Conservation (phyloP, 2,329 filamentous ascomycete genomes). For the Scedosporium dehoogii region DNA sequence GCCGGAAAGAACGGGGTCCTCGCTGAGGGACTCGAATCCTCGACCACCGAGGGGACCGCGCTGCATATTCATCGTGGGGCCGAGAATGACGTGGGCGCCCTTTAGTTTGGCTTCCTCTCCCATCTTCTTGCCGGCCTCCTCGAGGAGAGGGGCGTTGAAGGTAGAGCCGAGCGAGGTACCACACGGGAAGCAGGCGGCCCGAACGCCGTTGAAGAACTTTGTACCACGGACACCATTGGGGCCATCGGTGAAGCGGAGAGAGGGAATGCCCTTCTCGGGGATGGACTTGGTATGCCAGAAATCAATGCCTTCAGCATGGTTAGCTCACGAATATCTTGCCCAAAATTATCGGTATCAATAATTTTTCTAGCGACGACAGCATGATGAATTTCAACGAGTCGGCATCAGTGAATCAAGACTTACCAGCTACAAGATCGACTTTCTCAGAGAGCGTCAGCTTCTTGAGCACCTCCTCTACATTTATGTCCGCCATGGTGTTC, state of each 20-base stretch:
- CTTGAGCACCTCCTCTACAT: constrained; percentile 43
- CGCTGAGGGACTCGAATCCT: constrained; percentile 49
- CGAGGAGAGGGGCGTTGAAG: constrained; percentile 43
- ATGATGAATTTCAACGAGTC: background rate
- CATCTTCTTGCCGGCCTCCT: constrained; percentile 40
- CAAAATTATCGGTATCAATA: background rate
- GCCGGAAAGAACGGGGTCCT: constrained; percentile 48
- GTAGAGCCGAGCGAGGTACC: constrained; percentile 48
- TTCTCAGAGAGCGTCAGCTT: constrained; percentile 44
- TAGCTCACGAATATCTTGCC: background rate
- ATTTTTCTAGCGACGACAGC: background rate
- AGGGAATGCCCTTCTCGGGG: constrained; percentile 50
- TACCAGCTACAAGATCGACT: constrained; percentile 41
- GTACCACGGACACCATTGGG: constrained; percentile 61
- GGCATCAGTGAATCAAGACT: constrained; percentile 6
- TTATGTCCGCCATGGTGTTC: constrained; percentile 36
- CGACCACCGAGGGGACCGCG: constrained; percentile 49
- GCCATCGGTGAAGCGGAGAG: constrained; percentile 56
- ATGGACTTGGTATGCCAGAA: constrained; percentile 61
- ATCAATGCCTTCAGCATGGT: constrained; percentile 39
- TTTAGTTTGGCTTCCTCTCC: constrained; percentile 44
- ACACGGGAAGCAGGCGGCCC: constrained; percentile 51
- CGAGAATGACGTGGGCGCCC: constrained; percentile 47
- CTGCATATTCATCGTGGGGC: constrained; percentile 55
- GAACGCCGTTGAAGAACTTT: constrained; percentile 55